Conservation (phyloP, 768 basidiomycete genomes). For the Leccinum subtestaceum region DNA sequence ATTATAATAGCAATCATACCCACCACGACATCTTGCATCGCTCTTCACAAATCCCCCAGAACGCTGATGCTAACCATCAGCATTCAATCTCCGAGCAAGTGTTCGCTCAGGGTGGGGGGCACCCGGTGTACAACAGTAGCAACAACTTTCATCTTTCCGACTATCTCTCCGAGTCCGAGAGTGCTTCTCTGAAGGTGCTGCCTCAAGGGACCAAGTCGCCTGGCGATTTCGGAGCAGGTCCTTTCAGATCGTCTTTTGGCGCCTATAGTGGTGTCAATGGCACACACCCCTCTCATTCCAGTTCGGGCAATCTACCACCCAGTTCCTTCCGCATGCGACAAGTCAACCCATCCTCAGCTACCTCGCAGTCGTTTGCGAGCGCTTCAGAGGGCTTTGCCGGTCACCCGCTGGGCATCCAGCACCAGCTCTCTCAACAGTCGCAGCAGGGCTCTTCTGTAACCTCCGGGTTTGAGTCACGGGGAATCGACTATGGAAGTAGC, state of each 20-base stretch:
- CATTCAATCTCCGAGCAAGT: constrained; percentile 26
- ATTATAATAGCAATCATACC: constrained; percentile 36
- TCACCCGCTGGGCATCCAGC: constrained; percentile 32
- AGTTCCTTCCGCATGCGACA: constrained; percentile 38
- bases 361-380: constrained; percentile 25
- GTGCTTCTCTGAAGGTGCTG: constrained; percentile 32
- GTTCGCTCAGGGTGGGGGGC: constrained; percentile 33
- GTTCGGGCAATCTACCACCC: constrained; percentile 32
- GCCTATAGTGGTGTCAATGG: constrained; percentile 30
- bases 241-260: constrained; percentile 37
- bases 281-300: constrained; percentile 20
- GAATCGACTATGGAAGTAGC: constrained; percentile 34
- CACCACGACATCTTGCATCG: constrained; percentile 31
- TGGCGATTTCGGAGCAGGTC: constrained; percentile 36
- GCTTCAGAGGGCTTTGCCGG: constrained; percentile 25
- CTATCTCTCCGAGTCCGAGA: constrained; percentile 33
- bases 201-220: constrained; percentile 28
- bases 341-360: constrained; percentile 25
- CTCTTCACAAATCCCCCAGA: constrained; percentile 26
- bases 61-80: constrained; percentile 35
- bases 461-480: constrained; percentile 26
- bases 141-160: constrained; percentile 34
- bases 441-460: constrained; percentile 29
- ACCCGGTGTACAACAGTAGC: constrained; percentile 42
- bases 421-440: constrained; percentile 35